A percentile compares a stretch with the other conserved stretches of the same genome.
Conservation (phyloP, 495 filamentous ascomycete genomes). For the Neohortaea acidophila region DNA sequence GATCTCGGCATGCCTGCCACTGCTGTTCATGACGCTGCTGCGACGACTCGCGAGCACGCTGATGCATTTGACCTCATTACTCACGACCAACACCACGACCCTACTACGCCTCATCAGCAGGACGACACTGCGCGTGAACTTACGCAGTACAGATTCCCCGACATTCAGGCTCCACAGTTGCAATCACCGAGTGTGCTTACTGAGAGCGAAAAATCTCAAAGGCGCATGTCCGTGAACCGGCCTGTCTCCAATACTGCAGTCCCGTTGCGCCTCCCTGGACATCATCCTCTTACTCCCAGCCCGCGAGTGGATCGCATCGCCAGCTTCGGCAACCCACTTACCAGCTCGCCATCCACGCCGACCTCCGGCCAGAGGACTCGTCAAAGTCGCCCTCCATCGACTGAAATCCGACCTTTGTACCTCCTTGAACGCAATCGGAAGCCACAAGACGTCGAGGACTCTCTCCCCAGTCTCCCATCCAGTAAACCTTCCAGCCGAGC, state of each 20-base stretch:
- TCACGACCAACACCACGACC: too few species aligned
- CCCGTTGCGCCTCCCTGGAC: conserved; percentile 22
- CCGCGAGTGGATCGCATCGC: conserved; percentile 5
- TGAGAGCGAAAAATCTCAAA: conserved; percentile 3
- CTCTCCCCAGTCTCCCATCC: conserved; percentile 22
- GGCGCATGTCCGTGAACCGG: conserved; percentile 6
- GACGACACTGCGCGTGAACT: not conserved
- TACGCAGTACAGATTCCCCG: too few species aligned
- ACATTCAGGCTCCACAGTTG: not conserved
- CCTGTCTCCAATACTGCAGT: conserved; percentile 23
- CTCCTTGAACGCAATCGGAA: conserved; percentile 30
- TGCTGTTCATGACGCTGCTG: conserved; percentile 6
- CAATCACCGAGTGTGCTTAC: conserved; percentile 3
- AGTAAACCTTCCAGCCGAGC: conserved; percentile 23
- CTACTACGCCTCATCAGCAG: too few species aligned
- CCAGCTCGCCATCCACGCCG: conserved; percentile 18
- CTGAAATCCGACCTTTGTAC: conserved; percentile 28
- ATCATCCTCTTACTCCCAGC: conserved; percentile 3
- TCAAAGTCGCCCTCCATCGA: conserved; percentile 17
- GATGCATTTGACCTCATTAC: not conserved
- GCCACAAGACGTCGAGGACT: conserved; percentile 25
- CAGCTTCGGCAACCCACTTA: conserved; percentile 16
- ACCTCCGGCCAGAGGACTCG: conserved; percentile 16
- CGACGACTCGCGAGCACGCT: not conserved
- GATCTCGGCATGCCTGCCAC: conserved; percentile 11